Evolutionary conservation across 2,329 filamentous ascomycete genomes (phyloP), one percentile per base, ranked within the genome.

Genomic region (Epicoccum sorghinum): DNA sequence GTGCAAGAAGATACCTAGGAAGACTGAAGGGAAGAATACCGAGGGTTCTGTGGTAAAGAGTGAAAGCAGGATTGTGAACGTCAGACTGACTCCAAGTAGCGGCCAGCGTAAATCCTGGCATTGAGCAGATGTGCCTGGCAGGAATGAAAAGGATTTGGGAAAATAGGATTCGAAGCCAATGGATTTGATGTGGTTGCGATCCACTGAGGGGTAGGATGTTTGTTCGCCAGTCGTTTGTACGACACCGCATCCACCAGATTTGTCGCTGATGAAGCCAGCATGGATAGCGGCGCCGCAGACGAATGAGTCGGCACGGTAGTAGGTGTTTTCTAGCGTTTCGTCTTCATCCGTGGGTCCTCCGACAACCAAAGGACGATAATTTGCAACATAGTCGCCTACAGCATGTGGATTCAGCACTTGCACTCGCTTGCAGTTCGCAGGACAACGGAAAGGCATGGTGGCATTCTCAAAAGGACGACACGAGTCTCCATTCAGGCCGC

Each of bases 281-380:
- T 96, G 92, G 44, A 96, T 90, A 30, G 91, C 92, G 10, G 92
- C 83, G 54, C 86, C 88, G 69, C 92, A 96, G 49, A 96, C 88
- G 75, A 90, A 96, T 12, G 91, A 96, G 74, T 96, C 92, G 8
- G 89, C 91, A 14, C 95, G 89, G 72, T 98, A 98, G 22, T 89
- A 79, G 0, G 88, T 82, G 49, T 76, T 75, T 8, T 73, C 67
- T 3, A 79, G 64, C 4, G 73, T 70, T 25, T 69, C 62, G 4
- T 75, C 67, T 22, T 77, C 71, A 24, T 74, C 69, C 4, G 76
- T 71, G 2, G 78, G 78, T 1, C 84, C 84, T 24, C 84, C 84
- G 33, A 86, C 73, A 1, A 86, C 81, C 3, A 86, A 68, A 7
- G 76, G 78, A 36, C 76, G 76, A 61, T 86, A 86, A 52, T 82